Evolutionary conservation across 75 land plant species (phyloP), one percentile per base, ranked within the genome.

Genomic region (Cryptomeria japonica): DNA sequence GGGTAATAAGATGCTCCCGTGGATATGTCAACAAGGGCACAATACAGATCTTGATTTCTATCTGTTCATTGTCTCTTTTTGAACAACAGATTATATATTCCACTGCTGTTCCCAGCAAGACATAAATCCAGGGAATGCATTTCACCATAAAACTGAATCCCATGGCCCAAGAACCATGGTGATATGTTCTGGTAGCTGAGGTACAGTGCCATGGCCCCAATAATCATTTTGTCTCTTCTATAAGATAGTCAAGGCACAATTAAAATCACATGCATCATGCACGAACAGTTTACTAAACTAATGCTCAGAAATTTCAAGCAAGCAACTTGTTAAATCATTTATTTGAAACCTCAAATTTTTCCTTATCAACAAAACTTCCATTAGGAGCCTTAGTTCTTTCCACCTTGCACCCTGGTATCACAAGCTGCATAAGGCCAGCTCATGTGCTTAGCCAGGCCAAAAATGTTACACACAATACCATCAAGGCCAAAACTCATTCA

Each of bases 401-500:
- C 84, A 82, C 7, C 16, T 64, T 85, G 75, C 78, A 85, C 86
- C 86, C 39, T 53, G 78, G 68, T n/a, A 64, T 51, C 56, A 61
- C 86, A 85, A 61, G 49, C 51, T 82, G 1, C 14, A 3, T 51
- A n/a, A 44, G 84, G 49, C 47, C 32, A 44, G 84, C 42, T 82
- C 49, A 46, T 82, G 84, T 44, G 28, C 84, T 46, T 79, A 44
- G n/a, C 84, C 34, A 18, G 42, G 86, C 41, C 36, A 85, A 51
- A 51, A 64, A 85, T 14, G 18, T 53, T 36, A 32, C 28, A 56
- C 5, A 55, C 39, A 53, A 19, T 36, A 53, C 36, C 39, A 85
- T 85, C 34, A 61, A 25, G 73, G 86, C 73, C 86, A 85, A 36
- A 85, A 36, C 31, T 85, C 86, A 51, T 19, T 39, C 56, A n/a